phyloP scores from a whole-genome alignment of 805 yeast species.

The Cyberlindnera mississippiensis region DNA sequence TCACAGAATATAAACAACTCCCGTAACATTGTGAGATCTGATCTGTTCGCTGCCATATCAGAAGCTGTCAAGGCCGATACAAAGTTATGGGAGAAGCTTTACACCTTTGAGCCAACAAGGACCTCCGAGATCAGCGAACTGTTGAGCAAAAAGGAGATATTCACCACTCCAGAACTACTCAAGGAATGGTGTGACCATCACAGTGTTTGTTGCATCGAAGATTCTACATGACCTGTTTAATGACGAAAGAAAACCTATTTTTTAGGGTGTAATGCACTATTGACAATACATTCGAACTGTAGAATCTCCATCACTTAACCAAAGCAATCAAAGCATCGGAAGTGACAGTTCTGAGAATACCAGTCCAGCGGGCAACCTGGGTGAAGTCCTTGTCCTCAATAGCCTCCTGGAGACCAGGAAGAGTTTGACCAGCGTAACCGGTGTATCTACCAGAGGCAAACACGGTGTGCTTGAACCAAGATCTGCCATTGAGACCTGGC shows the following conservation, averaged over 20 bases:
- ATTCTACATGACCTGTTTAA: background rate
- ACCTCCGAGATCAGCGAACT: slow-evolving; percentile 4
- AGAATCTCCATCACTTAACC: slow-evolving; percentile 1
- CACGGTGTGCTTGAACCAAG: slow-evolving; percentile 52
- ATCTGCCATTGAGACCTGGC: slow-evolving; percentile 43
- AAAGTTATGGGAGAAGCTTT: slow-evolving; percentile 20
- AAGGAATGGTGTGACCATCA: slow-evolving; percentile 27
- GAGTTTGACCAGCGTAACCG: slow-evolving; percentile 50
- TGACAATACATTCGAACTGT: too few relatives aligned
- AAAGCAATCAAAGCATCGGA: slow-evolving; percentile 9
- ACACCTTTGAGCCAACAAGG: slow-evolving; percentile 24
- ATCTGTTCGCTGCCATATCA: slow-evolving; percentile 20
- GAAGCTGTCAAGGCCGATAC: slow-evolving; percentile 7
- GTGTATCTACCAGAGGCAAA: slow-evolving; percentile 54
- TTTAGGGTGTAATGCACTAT: too few relatives aligned
- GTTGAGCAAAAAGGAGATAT: slow-evolving; percentile 8
- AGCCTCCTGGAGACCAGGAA: slow-evolving; percentile 52
- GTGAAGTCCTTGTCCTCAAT: slow-evolving; percentile 43
- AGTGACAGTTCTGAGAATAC: slow-evolving; percentile 18
- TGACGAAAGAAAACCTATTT: too few relatives aligned
- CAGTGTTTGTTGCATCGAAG: slow-evolving; percentile 23
- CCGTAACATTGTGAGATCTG: slow-evolving; percentile 20
- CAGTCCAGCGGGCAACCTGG: slow-evolving; percentile 28
- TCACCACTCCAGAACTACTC: slow-evolving; percentile 12
- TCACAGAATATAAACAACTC: slow-evolving; percentile 20